Base-by-base conservation (phyloP, 2,329 filamentous ascomycete species). In the Tolypocladium capitatum region DNA sequence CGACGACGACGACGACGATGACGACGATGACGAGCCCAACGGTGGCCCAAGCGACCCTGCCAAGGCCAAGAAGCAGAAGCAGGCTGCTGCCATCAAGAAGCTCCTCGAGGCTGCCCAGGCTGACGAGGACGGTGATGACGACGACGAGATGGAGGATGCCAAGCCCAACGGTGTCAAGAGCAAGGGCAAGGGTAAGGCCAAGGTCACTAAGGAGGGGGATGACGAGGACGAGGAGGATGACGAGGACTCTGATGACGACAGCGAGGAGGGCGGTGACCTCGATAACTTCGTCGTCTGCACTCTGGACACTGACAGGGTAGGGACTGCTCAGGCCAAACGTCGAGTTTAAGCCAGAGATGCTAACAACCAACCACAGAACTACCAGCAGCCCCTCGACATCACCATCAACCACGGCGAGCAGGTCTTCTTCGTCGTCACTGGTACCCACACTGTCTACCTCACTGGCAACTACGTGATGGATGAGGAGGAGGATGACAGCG, bases 251-350 rank as follows among this genome's bases (percentile, higher is more conserved):
- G 76, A 82, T 32, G 78, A 80, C 31, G 77, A 84, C 47, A 75
- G 78, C 50, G 78, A 76, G 7, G 77, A 80, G 38, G 77, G 75
- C 27, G 68, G 77, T 46, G 80, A 88, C 60, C 72, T 91, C 46
- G 88, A 96, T 67, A 86, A 96, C 73, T 87, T 86, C 59, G 89
- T 97, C 57, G 72, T 98, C 59, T 98, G 92, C 80, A 98, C 92
- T 52, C 80, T 98, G 47, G 90, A 97, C 70, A 86, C 90, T 31
- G 81, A 88, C 68, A 86, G 84, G 73, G 92, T 96, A 82, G 66
- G 77, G 18, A 32, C 44, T 44, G 20, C 28, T 38, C 36, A 14
- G 5, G 33, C 3, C 13, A 40, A 9, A n/a, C 20, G 20, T 36
- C 31, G 4, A 8, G 9, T 24, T 31, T 43, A 33, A 46, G 32